Conservation (phyloP, 306 rosid genomes). For the Dryas octopetala region DNA sequence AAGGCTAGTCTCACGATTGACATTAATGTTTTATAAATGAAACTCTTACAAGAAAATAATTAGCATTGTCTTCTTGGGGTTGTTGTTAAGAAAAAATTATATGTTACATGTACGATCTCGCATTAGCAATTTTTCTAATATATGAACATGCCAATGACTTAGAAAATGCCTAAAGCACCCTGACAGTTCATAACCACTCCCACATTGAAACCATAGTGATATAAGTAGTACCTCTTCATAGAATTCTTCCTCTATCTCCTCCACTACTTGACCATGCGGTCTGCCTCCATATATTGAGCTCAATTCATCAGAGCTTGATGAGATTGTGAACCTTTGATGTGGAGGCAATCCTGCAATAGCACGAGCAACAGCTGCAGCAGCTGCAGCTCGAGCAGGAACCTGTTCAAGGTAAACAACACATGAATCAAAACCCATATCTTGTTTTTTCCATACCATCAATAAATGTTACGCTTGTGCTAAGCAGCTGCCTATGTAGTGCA, state of each 20-base stretch:
- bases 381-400: slow-evolving; percentile 97
- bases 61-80: background rate
- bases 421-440: background rate
- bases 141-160: slow-evolving; percentile 5
- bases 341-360: slow-evolving; percentile 97
- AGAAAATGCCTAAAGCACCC: slow-evolving; percentile 1
- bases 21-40: background rate
- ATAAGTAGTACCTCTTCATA: slow-evolving; percentile 84
- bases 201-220: slow-evolving; percentile 34
- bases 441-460: background rate
- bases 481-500: background rate
- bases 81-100: background rate
- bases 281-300: slow-evolving; percentile 85
- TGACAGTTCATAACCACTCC: slow-evolving; percentile 28
- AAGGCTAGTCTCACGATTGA: too few relatives aligned
- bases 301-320: slow-evolving; percentile 91
- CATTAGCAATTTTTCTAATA: background rate
- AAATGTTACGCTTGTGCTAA: background rate
- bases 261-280: slow-evolving; percentile 57
- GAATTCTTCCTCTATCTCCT: slow-evolving; percentile 83
- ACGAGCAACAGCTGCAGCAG: slow-evolving; percentile 98
- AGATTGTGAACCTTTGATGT: slow-evolving; percentile 73
- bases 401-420: slow-evolving; percentile 43
- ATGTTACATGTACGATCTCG: background rate
- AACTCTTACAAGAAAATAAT: background rate